These are phyloP conservation scores for Graphilbum ipis-grandicollis DNA, from an alignment of 2,329 filamentous ascomycete species.

Conservation along the genomic window DNA sequence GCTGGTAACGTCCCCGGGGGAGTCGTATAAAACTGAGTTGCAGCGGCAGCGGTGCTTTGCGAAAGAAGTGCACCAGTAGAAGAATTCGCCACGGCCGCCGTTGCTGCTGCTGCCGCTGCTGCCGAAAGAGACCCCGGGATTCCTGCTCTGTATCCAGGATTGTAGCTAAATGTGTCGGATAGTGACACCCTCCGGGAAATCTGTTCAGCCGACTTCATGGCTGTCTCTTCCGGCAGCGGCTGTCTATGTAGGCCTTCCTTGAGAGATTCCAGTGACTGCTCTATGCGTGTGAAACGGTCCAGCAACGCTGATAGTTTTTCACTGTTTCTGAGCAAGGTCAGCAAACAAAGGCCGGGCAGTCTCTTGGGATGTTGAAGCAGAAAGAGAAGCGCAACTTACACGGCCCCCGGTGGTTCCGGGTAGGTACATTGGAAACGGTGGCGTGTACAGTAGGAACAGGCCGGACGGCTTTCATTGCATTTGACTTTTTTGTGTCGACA, in stretches of 20 bases:
- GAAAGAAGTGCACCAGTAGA: no score
- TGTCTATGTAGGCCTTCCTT: background rate
- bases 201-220: background rate
- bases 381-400: background rate
- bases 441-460: conserved; percentile 1
- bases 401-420: background rate
- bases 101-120: background rate
- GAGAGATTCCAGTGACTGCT: background rate
- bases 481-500: conserved; percentile 2
- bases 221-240: background rate
- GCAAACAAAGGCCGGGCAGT: no score
- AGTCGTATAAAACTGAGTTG: background rate
- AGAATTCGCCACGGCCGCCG: no score
- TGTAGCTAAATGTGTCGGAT: background rate
- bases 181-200: background rate
- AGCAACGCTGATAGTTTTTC: background rate
- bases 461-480: background rate
- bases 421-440: conserved; percentile 1
- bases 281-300: background rate
- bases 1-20: background rate
- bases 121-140: background rate
- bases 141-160: background rate
- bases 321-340: background rate
- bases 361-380: no score
- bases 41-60: background rate